Evolutionary conservation across 2,329 filamentous ascomycete species (phyloP).

Genomic region (Aspergillus fructus): DNA sequence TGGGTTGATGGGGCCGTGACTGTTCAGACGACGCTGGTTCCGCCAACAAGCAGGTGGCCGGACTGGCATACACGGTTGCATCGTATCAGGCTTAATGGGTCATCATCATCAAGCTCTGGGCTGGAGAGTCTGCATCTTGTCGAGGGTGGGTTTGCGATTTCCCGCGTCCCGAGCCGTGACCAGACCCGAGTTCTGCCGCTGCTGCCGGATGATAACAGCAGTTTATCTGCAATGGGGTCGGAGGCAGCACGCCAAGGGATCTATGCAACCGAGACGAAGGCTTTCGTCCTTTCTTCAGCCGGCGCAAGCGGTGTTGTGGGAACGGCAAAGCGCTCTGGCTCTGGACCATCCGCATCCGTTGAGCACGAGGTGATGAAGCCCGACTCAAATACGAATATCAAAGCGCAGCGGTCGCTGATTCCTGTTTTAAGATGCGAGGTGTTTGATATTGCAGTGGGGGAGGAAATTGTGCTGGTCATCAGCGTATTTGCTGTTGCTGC

Average conservation of each 20-base stretch:
- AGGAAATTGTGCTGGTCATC: conserved; percentile 1
- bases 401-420: conserved; percentile 26
- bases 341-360: conserved; percentile 12
- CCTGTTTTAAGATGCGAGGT: conserved; percentile 16
- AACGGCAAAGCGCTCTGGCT: background rate
- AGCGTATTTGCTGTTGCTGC: conserved; percentile 4
- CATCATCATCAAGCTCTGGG: background rate
- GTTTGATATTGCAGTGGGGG: background rate
- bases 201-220: background rate
- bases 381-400: conserved; percentile 33
- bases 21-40: conserved; percentile 30
- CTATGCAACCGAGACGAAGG: background rate
- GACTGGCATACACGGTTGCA: conserved; percentile 36
- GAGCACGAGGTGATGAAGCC: conserved; percentile 21
- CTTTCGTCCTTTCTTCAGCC: background rate
- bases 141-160: conserved; percentile 10
- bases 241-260: background rate
- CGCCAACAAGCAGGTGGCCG: conserved; percentile 28
- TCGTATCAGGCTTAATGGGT: conserved; percentile 11
- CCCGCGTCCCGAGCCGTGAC: background rate
- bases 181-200: conserved; percentile 13
- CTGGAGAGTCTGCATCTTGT: conserved; percentile 6
- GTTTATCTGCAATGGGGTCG: background rate
- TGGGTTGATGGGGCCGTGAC: conserved; percentile 11
- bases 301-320: conserved; percentile 1